Evolutionary conservation across 495 filamentous ascomycete species (phyloP), one percentile per base, ranked within the genome.

Genomic region (Neurospora discreta): DNA sequence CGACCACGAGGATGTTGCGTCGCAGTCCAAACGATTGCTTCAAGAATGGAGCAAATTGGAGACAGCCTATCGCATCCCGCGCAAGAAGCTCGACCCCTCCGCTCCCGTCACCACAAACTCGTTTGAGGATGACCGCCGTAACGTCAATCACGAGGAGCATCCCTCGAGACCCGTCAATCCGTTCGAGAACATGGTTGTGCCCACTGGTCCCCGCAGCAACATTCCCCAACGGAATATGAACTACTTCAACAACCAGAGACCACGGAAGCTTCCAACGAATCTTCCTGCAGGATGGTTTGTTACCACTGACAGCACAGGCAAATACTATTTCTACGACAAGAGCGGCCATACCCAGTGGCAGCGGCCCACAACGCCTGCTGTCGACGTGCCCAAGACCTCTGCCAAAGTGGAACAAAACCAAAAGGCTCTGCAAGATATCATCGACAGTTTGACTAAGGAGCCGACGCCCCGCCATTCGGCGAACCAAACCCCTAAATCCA

Each of bases 41-140:
- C 88, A 93, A 15, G 89, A 88, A 75, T 99, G 96, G 96, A 90
- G 90, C 78, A 93, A 90, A 43, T 85, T 99, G 26, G 91, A 96
- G 78, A 88, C 95, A n/a, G 95, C 88, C 18, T 99, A 97, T 80
- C 89, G 96, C 52, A 99, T 99, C 77, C 95, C 95, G 36, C 90
- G 95, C 68, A 93, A 87, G 76, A 86, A 87, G 78, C 73, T 84
- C 65, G 84, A 87, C 74, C 78, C 79, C 67, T 75, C 81, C 39
- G 78, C 78, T 18, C 79, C 79, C 3, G 79, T 77, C 23, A 70
- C 80, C 20, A 73, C 77, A 52, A 90, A 87, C 73, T 89, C 87
- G 69, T 91, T 89, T 52, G 79, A 79, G 70, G 84, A 85, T 26
- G 90, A 90, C 73, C 90, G 92, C 67, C 90, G 92, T 39, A 90